These are phyloP conservation scores for Penicillium sp. DNA, from an alignment of 2,329 filamentous ascomycete species.

Conservation along the genomic window DNA sequence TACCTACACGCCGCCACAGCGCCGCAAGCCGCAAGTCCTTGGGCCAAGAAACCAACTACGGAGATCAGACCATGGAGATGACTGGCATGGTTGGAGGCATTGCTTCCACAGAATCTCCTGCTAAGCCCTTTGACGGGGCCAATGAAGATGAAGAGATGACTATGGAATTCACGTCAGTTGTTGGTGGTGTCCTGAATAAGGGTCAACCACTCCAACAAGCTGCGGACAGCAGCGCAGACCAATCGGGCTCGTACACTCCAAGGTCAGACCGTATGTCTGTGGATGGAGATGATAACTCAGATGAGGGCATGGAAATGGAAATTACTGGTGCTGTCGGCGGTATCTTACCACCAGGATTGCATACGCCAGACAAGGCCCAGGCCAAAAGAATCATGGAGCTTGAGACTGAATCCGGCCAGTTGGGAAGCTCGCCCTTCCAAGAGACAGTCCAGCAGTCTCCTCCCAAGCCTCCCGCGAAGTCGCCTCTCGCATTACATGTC, in stretches of 20 bases:
- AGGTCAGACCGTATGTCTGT: conserved; percentile 26
- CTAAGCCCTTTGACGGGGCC: conserved; percentile 31
- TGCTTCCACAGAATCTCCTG: conserved; percentile 25
- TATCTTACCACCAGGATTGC: conserved; percentile 53
- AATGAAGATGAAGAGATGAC: conserved; percentile 50
- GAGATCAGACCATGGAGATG: conserved; percentile 52
- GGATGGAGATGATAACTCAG: conserved; percentile 32
- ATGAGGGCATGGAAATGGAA: conserved; percentile 57
- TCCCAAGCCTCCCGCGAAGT: conserved; percentile 25
- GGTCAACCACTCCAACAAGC: conserved; percentile 5
- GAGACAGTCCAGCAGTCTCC: conserved; percentile 37
- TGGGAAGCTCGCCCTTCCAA: conserved; percentile 51
- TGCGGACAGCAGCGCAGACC: conserved; percentile 16
- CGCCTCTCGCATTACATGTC: conserved; percentile 34
- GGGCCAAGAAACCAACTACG: conserved; percentile 48
- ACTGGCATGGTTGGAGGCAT: conserved; percentile 49
- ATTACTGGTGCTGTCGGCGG: conserved; percentile 55
- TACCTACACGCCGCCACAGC: conserved; percentile 36
- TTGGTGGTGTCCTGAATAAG: conserved; percentile 45
- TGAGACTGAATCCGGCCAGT: conserved; percentile 55
- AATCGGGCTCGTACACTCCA: conserved; percentile 14
- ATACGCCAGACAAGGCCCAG: conserved; percentile 46
- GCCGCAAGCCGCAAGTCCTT: conserved; percentile 46
- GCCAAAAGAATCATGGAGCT: conserved; percentile 63
- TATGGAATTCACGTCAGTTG: conserved; percentile 52